Base-by-base conservation (phyloP, 1,139 yeast genomes). In the Eremothecium sinecaudum region DNA sequence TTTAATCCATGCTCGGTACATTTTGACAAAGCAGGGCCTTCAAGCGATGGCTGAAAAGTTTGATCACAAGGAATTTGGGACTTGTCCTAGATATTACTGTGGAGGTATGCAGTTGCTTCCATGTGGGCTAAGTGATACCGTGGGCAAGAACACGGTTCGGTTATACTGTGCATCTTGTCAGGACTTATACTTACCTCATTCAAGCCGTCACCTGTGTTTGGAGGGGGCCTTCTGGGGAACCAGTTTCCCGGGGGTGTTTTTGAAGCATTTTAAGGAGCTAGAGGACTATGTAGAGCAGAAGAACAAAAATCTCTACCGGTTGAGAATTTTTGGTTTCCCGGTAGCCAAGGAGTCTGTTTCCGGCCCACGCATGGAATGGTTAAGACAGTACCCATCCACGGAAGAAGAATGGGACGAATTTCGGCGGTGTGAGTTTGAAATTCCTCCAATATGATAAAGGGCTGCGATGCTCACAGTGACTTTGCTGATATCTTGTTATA, bases 221-320 rank as follows among this genome's bases (percentile, higher is more conserved):
- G 98, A 90, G 58, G 98, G 98, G 4, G 95, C 97, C 1, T 90
- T 79, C 51, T 90, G 92, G 63, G 98, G 98, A 5, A 84, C 97
- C 1, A 79, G 94, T 19, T 90, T 90, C 62, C 93, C 95, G 0
- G 97, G 95, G 2, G 69, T 90, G 44, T 80, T 90, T 49, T 74
- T 90, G 38, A 82, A 84, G 55, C 81, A 84, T 70, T 86, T 79
- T 61, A 87, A 93, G 5, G 96, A 84, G 45, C 73, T 87, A 36
- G 81, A 77, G 64, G 50, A 59, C 53, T 40, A 67, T 63, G 52
- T 67, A 62, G 58, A 69, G 68, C 51, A 72, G 71, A 53, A 71
- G 72, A 45, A 69, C 67, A 54, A 53, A 32, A 58, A 54, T 16
- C 40, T 53, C 2, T 82, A 74, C 53, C 81, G 82, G 25, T 68